Percentiles rank a stretch among this genome's conserved stretches.
These are phyloP conservation scores for Somion occarium DNA, from an alignment of 1,284 basidiomycete species.

Conservation along the genomic window DNA sequence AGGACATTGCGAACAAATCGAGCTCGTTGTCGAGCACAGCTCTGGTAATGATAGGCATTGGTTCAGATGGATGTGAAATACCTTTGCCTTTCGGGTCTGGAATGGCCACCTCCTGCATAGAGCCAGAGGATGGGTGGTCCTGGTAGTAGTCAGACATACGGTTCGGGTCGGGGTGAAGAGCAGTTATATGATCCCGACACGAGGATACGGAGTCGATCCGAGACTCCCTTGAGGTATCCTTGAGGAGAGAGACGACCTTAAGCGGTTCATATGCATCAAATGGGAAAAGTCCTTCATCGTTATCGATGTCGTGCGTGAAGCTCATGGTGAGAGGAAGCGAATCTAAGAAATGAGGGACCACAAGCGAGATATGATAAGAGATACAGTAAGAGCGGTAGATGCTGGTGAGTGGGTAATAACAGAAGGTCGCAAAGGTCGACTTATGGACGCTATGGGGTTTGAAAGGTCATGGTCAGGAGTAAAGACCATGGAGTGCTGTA, in stretches of 20 bases:
- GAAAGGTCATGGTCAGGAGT: background rate
- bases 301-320: constrained; percentile 46
- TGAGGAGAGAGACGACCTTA: constrained; percentile 20
- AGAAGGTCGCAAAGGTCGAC: constrained; percentile 1
- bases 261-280: constrained; percentile 44
- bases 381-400: constrained; percentile 4
- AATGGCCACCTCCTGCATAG: constrained; percentile 10
- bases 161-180: constrained; percentile 4
- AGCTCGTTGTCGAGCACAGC: constrained; percentile 20
- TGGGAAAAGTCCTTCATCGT: constrained; percentile 46
- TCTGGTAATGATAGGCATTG: constrained; percentile 39
- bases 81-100: constrained; percentile 42
- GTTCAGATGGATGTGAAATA: constrained; percentile 30
- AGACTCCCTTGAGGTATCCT: constrained; percentile 22
- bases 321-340: constrained; percentile 35
- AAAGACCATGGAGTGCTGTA: background rate
- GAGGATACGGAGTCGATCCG: constrained; percentile 8
- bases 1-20: constrained; percentile 36
- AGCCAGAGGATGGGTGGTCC: constrained; percentile 8
- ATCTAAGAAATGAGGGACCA: constrained; percentile 19
- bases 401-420: background rate
- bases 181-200: constrained; percentile 1
- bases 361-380: constrained; percentile 9
- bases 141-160: constrained; percentile 5
- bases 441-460: background rate